Base-by-base conservation (phyloP, 176 grass and related monocot genomes). In the Zoysia pacifica region DNA sequence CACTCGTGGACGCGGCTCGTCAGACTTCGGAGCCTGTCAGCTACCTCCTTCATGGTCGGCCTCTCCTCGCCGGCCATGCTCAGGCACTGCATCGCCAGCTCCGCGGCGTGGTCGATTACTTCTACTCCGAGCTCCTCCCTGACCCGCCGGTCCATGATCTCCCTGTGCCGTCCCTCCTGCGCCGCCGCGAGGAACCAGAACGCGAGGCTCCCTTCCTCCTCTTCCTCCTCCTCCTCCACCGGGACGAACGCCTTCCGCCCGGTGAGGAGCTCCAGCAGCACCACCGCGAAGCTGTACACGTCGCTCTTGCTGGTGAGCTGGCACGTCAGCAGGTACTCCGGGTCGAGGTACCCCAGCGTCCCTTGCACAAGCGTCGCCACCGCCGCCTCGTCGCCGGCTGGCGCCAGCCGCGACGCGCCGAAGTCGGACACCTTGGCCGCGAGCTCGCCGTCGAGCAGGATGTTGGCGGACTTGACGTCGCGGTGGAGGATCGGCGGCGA, bases 281-380 rank as follows among this genome's bases (percentile, higher is more conserved):
- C 83, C 5, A 97, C 94, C 0, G 89, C 94, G 67, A 97, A 97
- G 80, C 94, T 94, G 85, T 97, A 97, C 68, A 97, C 94, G 75
- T 97, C 94, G 54, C 94, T 97, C 84, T 92, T 97, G 45, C 52
- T 42, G 3, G 84, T 90, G 4, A 91, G 82, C 73, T 75, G 89
- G 62, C 82, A 82, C 50, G 82, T 91, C 5, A 69, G 42, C 48
- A 91, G 16, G 41, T 85, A 88, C 72, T 91, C 89, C 11, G 89
- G 89, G 66, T 91, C 85, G 36, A 91, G 70, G 89, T 91, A 91
- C 15, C 89, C 89, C 4, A 72, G 77, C 1, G 82, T 88, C 1
- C 85, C 90, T 62, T 91, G 89, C 2, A 86, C 86, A 15, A 91
- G 62, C 52, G 86, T 88, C 0, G 82, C 82, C 38, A 86, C 58